Base-by-base conservation (phyloP, 2,329 filamentous ascomycete species). In the Plenodomus tracheiphilus region DNA sequence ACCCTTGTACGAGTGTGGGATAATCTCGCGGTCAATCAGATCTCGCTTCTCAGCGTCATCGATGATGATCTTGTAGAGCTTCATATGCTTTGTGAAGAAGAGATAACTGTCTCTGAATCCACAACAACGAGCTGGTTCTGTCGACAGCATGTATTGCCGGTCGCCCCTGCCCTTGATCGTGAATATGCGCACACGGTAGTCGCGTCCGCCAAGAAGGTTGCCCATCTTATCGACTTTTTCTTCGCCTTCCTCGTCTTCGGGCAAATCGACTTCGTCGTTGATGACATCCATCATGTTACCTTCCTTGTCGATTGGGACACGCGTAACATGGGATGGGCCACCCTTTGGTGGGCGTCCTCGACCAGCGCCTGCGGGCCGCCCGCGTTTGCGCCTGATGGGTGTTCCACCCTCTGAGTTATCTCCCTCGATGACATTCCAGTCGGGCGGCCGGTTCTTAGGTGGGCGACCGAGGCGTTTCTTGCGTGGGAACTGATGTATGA, bases 41-140 rank as follows among this genome's bases (percentile, higher is more conserved):
- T 97, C 92, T 52, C 88, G 86, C 78, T 99, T 99, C 74, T 96
- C 93, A n/a, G 94, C 88, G 58, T 99, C 94, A 63, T 92, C 91
- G 47, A 97, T 90, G 64, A 99, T 96, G 66, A 99, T 96, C 78
- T 99, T 99, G 82, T 91, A 94, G 13, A 99, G 86, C 65, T 91
- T 87, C 70, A 89, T 89, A 75, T 99, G 94, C 75, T 97, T 99
- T 56, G 94, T 95, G 79, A 99, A 99, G 81, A 99, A 97, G 20
- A 99, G 84, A 69, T 99, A 99, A 57, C 92, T 97, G 79, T 99
- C 94, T 60, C 94, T 84, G 80, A 99, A 99, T 15, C 94, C 94
- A 46, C 96, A 92, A 66, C 94, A 97, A 58, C 94, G 88, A 19
- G 94, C 94, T 4, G 94, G 95, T 69, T 99, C 94, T 4, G 94